Evolutionary conservation across 768 basidiomycete genomes (phyloP).

Genomic region (Pleurotus cornucopiae): DNA sequence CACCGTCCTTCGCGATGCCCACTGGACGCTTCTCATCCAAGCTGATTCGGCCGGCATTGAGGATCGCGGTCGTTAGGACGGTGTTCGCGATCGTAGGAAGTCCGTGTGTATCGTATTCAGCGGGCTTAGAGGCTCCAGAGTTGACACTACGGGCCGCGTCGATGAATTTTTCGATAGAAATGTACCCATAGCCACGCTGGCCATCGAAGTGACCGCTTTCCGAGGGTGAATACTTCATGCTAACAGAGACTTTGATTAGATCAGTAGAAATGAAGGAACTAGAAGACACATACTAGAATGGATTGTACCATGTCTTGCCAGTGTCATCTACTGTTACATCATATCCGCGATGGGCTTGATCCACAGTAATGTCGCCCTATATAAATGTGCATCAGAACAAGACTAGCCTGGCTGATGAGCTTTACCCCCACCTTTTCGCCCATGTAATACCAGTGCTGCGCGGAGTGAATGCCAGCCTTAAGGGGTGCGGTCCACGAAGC

Average conservation of each 20-base stretch:
- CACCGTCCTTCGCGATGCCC: slow-evolving; percentile 62
- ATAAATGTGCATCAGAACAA: neutral
- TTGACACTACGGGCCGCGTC: slow-evolving; percentile 81
- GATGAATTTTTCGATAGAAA: slow-evolving; percentile 91
- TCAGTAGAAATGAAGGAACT: slow-evolving; percentile 1
- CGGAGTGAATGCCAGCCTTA: slow-evolving; percentile 84
- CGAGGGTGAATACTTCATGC: slow-evolving; percentile 94
- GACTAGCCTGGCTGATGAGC: neutral
- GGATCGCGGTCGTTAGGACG: slow-evolving; percentile 80
- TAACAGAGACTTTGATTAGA: slow-evolving; percentile 22
- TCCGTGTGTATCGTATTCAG: slow-evolving; percentile 73
- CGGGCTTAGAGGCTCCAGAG: slow-evolving; percentile 58
- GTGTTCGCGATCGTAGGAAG: slow-evolving; percentile 90
- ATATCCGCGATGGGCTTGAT: slow-evolving; percentile 94
- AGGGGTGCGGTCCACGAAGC: slow-evolving; percentile 94
- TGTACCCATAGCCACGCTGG: slow-evolving; percentile 87
- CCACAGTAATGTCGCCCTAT: slow-evolving; percentile 87
- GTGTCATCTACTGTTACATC: slow-evolving; percentile 82
- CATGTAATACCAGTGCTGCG: slow-evolving; percentile 95
- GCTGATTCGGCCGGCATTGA: slow-evolving; percentile 87
- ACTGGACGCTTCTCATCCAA: slow-evolving; percentile 88
- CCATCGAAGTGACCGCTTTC: slow-evolving; percentile 93
- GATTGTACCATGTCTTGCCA: slow-evolving; percentile 85
- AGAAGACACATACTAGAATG: slow-evolving; percentile 72
- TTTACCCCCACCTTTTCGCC: slow-evolving; percentile 64